Base-by-base conservation (phyloP, 768 basidiomycete species). In the Auriscalpium vulgare region DNA sequence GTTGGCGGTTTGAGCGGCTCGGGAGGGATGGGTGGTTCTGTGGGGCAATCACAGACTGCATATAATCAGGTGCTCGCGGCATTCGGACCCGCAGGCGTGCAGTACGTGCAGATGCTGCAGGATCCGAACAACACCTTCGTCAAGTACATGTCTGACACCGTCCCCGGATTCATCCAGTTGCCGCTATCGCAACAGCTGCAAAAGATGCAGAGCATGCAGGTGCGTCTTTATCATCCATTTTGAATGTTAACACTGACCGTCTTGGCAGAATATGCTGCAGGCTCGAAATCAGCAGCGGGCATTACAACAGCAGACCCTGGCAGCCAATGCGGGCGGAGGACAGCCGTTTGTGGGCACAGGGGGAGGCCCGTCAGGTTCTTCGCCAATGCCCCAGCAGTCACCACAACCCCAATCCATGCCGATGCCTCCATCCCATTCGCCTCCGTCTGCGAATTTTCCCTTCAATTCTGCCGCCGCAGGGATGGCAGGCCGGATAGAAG, bases 41-140 rank as follows among this genome's bases (percentile, higher is more conserved):
- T 5, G 11, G 37, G 38, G 17, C 16, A 35, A 10, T n/a, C 16
- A 13, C 17, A 21, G 8, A 52, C 38, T 13, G 14, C n/a, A 10
- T 40, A 44, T 17, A 19, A 16, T 10, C 56, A 57, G 44, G 50
- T 56, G 14, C 4, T 53, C 21, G 51, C 21, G 36, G 45, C n/a
- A 23, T 57, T 52, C 45, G 61, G 61, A 10, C 37, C 35, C 5
- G 36, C 51, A 13, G 61, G 56, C 38, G n/a, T 62, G 37, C 53
- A 45, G 16, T 53, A 51, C 37, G 9, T 62, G 37, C 59, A 62
- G 43, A 56, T 61, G 10, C 56, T 62, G 49, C 59, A 62, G 13
- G 59, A 62, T 29, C 61, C 61, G n/a, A 57, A 57, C 51, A 56
- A 51, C 14, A 35, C 35, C 40, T 56, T 62, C 47, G 61, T 62